Evolutionary conservation across 371 early-diverging fungal genomes (phyloP), one percentile per base, ranked within the genome.

Genomic region (Mortierella sp.): DNA sequence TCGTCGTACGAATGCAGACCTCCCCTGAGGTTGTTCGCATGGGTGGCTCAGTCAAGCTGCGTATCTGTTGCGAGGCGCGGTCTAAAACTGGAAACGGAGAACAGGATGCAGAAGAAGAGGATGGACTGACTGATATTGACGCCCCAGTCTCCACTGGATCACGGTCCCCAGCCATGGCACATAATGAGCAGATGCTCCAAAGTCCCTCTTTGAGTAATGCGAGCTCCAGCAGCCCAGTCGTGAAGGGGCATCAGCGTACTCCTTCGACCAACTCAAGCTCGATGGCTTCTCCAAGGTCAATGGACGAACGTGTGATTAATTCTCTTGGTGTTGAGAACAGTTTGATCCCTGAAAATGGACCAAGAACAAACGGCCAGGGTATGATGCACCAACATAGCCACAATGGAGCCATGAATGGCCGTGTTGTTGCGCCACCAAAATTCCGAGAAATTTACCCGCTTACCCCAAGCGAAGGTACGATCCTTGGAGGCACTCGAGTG

Each of bases 101-200:
- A 30, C 76, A 65, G 39, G 81, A 81, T 39, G 69, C 57, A 0
- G 81, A 81, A 22, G 81, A 81, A 14, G 81, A 81, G 20, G 81
- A 81, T 54, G 81, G 81, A 3, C 54, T 81, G 47, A 81, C 81
- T 18, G 81, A 81, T 49, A 81, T 81, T 54, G 81, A 81, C 64
- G 81, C 81, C 8, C 81, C 81, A 24, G 76, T 59, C 47, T 81
- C 81, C 1, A 72, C 73, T 6, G 76, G 81, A 12, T 81, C 81
- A 3, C 75, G 75, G 6, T 81, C 81, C 0, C 81, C 81, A 49
- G n/a, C 18, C 18, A 45, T 69, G 0, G 62, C 26, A 10, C 18
- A 60, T 22, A 75, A 72, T 37, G 81, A 81, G 20, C 81, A 68
- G 9, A 66, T 66, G 47, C 62, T 67, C 5, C 81, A 75, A 49